Conservation (phyloP, 2,329 filamentous ascomycete genomes). For the Trichocomaceae sp. region DNA sequence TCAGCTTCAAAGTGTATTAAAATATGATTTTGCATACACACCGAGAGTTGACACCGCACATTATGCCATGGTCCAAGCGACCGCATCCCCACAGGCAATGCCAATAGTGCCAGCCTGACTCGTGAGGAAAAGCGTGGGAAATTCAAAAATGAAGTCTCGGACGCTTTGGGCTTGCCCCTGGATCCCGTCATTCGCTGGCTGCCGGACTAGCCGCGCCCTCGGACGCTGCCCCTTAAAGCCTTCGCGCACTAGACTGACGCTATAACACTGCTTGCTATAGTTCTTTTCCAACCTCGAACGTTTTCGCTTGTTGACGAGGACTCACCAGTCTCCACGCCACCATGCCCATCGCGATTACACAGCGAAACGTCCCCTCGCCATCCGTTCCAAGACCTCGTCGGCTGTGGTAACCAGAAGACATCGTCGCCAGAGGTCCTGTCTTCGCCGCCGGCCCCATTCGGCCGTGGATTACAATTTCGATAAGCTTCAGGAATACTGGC, state of each 20-base stretch:
- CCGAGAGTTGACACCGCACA: too few species aligned
- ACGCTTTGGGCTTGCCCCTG: too few species aligned
- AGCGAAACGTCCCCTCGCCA: slow-evolving; percentile 3
- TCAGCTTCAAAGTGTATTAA: neutral
- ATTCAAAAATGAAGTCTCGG: neutral
- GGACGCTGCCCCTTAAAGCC: too few species aligned
- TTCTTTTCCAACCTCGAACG: slow-evolving; percentile 38
- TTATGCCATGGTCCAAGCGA: neutral
- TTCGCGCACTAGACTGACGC: neutral
- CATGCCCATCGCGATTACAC: slow-evolving; percentile 15
- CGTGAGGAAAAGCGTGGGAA: neutral
- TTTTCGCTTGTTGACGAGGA: slow-evolving; percentile 26
- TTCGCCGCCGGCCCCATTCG: neutral
- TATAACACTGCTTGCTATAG: slow-evolving; percentile 20
- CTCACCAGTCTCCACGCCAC: slow-evolving; percentile 20
- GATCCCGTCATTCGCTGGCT: too few species aligned
- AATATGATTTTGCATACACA: too few species aligned
- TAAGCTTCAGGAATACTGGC: slow-evolving; percentile 49
- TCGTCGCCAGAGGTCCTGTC: neutral
- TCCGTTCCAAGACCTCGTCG: neutral
- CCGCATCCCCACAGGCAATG: neutral
- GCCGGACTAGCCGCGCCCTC: neutral
- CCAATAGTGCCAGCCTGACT: neutral
- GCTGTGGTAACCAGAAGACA: slow-evolving; percentile 8
- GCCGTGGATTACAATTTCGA: slow-evolving; percentile 25